Percentiles rank a stretch among this genome's conserved stretches.
phyloP scores from a whole-genome alignment of 1,139 yeast species.

The Maudiozyma humilis region DNA sequence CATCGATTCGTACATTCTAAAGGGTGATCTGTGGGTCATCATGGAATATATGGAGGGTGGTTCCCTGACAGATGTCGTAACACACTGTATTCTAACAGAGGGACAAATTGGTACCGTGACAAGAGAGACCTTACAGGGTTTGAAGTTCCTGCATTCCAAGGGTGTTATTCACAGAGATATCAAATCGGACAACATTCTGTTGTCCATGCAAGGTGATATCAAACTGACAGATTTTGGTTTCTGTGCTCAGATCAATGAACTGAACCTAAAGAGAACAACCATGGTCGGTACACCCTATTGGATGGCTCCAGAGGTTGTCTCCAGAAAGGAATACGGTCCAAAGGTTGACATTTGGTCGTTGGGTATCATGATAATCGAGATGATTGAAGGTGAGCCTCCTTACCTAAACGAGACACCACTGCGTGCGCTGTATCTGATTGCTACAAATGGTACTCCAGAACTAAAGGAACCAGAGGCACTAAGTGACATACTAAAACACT shows the following conservation, averaged over 20 bases:
- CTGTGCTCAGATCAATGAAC: constrained; percentile 92
- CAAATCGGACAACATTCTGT: constrained; percentile 83
- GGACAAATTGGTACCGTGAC: constrained; percentile 97
- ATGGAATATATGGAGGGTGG: constrained; percentile 99
- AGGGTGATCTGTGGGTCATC: constrained; percentile 82
- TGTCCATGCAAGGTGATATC: constrained; percentile 78
- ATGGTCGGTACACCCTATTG: constrained; percentile 99
- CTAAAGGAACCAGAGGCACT: constrained; percentile 82
- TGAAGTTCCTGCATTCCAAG: constrained; percentile 79
- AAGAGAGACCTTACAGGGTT: constrained; percentile 79
- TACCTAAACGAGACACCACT: constrained; percentile 91
- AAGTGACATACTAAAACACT: constrained; percentile 55
- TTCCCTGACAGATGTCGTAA: constrained; percentile 87
- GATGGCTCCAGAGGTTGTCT: constrained; percentile 99
- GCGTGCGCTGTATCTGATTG: constrained; percentile 79
- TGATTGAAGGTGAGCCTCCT: constrained; percentile 99
- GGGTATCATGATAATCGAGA: constrained; percentile 95
- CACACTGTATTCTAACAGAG: constrained; percentile 91
- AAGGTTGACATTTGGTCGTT: constrained; percentile 96
- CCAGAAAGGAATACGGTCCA: constrained; percentile 90
- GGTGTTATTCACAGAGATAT: constrained; percentile 96
- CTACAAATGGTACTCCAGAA: constrained; percentile 92
- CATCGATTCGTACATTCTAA: constrained; percentile 70
- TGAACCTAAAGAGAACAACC: constrained; percentile 79
- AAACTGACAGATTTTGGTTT: constrained; percentile 76